Conservation (phyloP, 208 protist genomes). For the Angomonas deanei region DNA sequence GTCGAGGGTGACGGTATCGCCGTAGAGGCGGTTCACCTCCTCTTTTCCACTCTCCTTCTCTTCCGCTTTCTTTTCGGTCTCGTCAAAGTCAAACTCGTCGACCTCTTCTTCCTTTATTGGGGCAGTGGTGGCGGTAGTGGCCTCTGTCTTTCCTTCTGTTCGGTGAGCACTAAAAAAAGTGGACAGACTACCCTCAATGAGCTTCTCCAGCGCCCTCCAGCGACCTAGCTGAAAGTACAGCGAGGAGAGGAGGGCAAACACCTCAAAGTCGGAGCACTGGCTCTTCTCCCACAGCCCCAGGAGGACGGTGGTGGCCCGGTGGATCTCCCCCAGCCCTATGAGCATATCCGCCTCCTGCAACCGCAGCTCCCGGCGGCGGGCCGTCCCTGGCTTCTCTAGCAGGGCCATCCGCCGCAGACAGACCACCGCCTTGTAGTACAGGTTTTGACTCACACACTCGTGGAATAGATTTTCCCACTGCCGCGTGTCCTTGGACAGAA, state of each 20-base stretch:
- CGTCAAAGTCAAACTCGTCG: slow-evolving; percentile 24
- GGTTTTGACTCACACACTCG: slow-evolving; percentile 74
- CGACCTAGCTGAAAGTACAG: slow-evolving; percentile 86
- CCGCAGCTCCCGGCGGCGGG: slow-evolving; percentile 67
- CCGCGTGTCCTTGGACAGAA: slow-evolving; percentile 64
- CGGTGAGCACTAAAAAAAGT: slow-evolving; percentile 46
- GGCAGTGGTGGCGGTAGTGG: background rate
- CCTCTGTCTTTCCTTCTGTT: background rate
- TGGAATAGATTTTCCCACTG: slow-evolving; percentile 85
- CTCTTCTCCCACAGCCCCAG: slow-evolving; percentile 77
- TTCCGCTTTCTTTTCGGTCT: too few species aligned
- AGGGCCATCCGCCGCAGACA: slow-evolving; percentile 76
- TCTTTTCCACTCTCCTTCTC: background rate
- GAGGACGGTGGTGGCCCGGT: slow-evolving; percentile 56
- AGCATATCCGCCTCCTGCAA: slow-evolving; percentile 82
- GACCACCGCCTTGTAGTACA: slow-evolving; percentile 84
- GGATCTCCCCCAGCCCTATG: slow-evolving; percentile 79
- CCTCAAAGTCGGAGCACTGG: slow-evolving; percentile 77
- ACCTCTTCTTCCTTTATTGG: slow-evolving; percentile 6
- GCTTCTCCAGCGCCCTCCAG: slow-evolving; percentile 71
- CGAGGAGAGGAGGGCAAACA: slow-evolving; percentile 80
- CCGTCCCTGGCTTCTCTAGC: slow-evolving; percentile 47
- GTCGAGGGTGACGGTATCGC: background rate
- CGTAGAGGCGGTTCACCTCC: background rate
- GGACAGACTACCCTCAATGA: slow-evolving; percentile 77